These are phyloP conservation scores for Rhodotorula sp. DNA, from an alignment of 1,284 basidiomycete species.

Conservation along the genomic window DNA sequence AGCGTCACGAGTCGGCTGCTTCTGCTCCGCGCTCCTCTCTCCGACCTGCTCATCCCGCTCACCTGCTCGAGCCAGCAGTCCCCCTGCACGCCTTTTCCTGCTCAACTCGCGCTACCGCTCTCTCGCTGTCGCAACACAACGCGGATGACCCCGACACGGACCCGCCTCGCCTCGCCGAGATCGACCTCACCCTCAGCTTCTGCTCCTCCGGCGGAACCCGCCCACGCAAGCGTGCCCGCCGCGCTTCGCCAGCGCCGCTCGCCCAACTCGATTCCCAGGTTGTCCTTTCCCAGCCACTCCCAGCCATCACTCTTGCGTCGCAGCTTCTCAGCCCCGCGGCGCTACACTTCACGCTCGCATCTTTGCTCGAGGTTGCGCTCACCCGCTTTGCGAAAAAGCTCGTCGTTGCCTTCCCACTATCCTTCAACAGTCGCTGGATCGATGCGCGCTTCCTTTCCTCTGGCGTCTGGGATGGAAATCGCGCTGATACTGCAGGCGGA, in stretches of 20 bases:
- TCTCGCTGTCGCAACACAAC: neutral
- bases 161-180: neutral
- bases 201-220: neutral
- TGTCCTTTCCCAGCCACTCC: too few species aligned
- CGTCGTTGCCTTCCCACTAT: constrained; percentile 14
- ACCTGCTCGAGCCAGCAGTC: neutral
- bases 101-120: neutral
- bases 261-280: neutral
- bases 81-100: constrained; percentile 10
- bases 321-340: constrained; percentile 1
- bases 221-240: neutral
- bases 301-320: neutral
- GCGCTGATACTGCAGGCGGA: neutral
- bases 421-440: constrained; percentile 28
- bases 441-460: neutral
- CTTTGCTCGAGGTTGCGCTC: neutral
- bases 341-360: constrained; percentile 23
- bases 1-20: neutral
- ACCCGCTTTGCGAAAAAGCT: constrained; percentile 5
- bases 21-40: neutral
- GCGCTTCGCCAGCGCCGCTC: neutral
- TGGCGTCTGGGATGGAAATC: too few species aligned
- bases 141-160: neutral
- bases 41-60: neutral
- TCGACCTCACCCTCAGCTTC: constrained; percentile 1